These are phyloP conservation scores for Chimonanthus praecox DNA, from an alignment of 164 flowering plant genomes.

Conservation along the genomic window DNA sequence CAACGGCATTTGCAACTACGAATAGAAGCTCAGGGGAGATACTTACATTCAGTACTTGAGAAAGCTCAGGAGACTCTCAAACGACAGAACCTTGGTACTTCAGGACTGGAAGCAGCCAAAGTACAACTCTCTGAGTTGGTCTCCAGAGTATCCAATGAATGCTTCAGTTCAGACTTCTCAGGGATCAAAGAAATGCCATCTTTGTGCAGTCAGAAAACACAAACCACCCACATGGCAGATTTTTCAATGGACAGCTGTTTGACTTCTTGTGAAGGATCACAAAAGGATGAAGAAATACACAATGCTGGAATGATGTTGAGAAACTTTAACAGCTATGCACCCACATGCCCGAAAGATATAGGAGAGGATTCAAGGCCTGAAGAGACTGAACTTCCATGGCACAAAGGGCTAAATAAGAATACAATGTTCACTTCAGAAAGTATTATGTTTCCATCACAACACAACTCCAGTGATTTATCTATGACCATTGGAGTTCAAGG, in stretches of 20 bases:
- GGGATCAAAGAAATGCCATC: constrained; percentile 44
- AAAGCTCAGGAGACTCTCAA: constrained; percentile 91
- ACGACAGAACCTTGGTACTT: constrained; percentile 57
- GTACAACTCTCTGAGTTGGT: constrained; percentile 73
- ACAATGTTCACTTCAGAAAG: constrained; percentile 29
- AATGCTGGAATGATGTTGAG: constrained; percentile 32
- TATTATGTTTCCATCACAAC: constrained; percentile 23
- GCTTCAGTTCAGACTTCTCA: constrained; percentile 51
- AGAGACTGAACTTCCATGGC: constrained; percentile 28
- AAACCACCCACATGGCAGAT: constrained; percentile 43
- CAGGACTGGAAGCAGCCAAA: constrained; percentile 71
- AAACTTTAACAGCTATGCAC: constrained; percentile 21
- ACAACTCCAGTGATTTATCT: constrained; percentile 38
- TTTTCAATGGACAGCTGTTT: constrained; percentile 75
- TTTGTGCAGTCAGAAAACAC: constrained; percentile 44
- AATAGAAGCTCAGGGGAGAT: constrained; percentile 90
- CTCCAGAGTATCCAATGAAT: constrained; percentile 67
- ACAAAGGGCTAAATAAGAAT: constrained; percentile 30
- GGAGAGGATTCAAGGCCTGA: constrained; percentile 24
- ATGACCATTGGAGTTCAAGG: constrained; percentile 48
- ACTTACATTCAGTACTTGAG: constrained; percentile 78
- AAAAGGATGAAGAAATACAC: constrained; percentile 50
- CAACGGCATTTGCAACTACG: constrained; percentile 63
- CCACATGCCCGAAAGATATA: constrained; percentile 25
- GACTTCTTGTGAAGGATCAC: constrained; percentile 64